Base-by-base conservation (phyloP, 192 early-diverging fungal genomes). In the Coemansia sp. region DNA sequence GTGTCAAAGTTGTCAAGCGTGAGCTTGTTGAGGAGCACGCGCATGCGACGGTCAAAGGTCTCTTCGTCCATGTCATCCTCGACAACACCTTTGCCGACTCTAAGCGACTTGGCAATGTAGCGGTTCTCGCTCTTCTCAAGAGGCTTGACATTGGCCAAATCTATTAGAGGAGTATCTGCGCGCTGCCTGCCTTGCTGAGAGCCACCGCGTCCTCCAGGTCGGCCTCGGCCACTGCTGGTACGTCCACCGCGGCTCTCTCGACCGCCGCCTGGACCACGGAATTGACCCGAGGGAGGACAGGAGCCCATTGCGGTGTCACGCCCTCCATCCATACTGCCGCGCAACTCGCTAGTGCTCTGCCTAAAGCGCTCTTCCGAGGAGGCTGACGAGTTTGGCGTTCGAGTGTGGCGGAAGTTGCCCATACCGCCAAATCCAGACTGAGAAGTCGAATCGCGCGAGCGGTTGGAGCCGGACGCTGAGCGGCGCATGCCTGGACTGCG, bases 1-100 rank as follows among this genome's bases (percentile, higher is more conserved):
- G 77, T 73, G 27, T 94, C 93, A 75, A 98, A 99, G 82, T 93
- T 96, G 71, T 99, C 98, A 1, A 92, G 80, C 2, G 98, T 96
- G 61, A 99, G 80, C 88, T 99, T 99, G 88, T 99, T 99, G 63
- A 99, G 85, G 30, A 96, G 82, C 62, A 87, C 86, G 83, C 92
- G 93, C 13, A 92, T 89, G 87, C 93, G 91, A 32, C 92, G 90
- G 47, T 87, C 83, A 49, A 87, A 84, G 16, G 87, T 55, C 16
- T 93, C 92, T 45, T 85, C 82, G 5, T 64, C 30, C 70, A 81
- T 86, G 8, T 82, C 86, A 41, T 78, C 68, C 61, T 86, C 86
- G 8, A 34, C 75, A 16, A 63, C 84, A 32, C 83, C 66, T 39
- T 83, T 78, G 39, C 63, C 79, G 16, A 18, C 38, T 18, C 64